Base-by-base conservation (phyloP, 1,284 basidiomycete genomes). In the Puccinia polysora region DNA sequence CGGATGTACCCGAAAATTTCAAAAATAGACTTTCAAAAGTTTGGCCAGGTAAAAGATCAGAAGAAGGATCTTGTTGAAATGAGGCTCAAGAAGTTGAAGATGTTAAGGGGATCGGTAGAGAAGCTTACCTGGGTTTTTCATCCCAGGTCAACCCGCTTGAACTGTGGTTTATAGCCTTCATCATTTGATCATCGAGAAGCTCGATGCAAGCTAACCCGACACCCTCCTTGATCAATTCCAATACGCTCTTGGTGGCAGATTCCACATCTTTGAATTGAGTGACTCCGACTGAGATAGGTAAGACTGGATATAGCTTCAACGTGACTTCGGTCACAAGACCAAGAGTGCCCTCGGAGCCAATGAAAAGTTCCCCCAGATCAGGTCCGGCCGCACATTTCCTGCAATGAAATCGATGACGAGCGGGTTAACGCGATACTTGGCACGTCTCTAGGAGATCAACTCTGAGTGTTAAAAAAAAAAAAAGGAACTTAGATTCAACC, bases 281-380 rank as follows among this genome's bases (percentile, higher is more conserved):
- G 18, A 82, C 81, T 5, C 81, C 83, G 38, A 81, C 83, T 70
- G 81, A 83, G 28, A 88, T 92, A 3, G 89, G 89, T n/a, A 91
- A 81, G 0, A 88, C 79, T 0, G 92, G 92, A 0, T 90, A 85
- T 5, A 96, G 83, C 5, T 89, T 7, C 12, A 50, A 64, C 12
- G 64, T 78, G 87, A 88, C 87, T 84, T 96, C 93, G 0, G 91
- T 94, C 38, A 97, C 85, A 68, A 97, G 90, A 0, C 94, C 94
- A 28, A 97, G 81, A 0, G 93, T 97, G 0, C 94, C 94, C 79
- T 97, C 94, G 0, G 92, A 90, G 20, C 94, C 93, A 65, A 96
- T 89, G 81, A 97, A 97, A 18, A 97, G 80, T 76, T 94, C 92
- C 0, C 91, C 94, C 0, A 86, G 83, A 77, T 97, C 93, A 67